Conservation (phyloP, 2,329 filamentous ascomycete species). For the Hymenoscyphus repandus region DNA sequence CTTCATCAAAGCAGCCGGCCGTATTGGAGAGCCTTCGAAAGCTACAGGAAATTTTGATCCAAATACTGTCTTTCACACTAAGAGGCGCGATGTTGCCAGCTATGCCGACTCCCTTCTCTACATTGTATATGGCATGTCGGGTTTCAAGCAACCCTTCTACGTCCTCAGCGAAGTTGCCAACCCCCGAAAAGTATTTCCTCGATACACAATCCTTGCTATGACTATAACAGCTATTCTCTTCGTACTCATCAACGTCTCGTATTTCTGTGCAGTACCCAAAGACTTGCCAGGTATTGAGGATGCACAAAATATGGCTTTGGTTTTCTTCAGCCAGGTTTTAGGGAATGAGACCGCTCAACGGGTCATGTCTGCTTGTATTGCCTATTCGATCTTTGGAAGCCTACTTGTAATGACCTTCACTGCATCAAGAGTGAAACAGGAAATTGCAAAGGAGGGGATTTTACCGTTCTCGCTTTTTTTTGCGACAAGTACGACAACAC, state of each 20-base stretch:
- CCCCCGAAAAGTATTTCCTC: conserved; percentile 35
- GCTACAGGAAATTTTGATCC: neutral
- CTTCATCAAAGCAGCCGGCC: neutral
- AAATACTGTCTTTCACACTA: neutral
- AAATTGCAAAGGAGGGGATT: conserved; percentile 53
- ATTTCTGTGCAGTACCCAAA: conserved; percentile 38
- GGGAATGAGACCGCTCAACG: conserved; percentile 9
- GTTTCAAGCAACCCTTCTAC: conserved; percentile 39
- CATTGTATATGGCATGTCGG: conserved; percentile 38
- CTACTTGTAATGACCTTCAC: conserved; percentile 53
- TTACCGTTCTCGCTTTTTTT: no score
- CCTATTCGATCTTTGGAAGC: conserved; percentile 50
- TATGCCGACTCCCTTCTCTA: conserved; percentile 38
- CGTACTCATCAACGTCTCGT: conserved; percentile 37
- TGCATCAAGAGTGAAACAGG: conserved; percentile 49
- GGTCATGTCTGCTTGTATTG: conserved; percentile 41
- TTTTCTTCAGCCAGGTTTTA: conserved; percentile 21
- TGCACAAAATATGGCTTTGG: neutral
- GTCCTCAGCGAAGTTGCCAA: conserved; percentile 36
- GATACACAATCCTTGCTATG: conserved; percentile 33
- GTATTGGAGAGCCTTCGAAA: neutral
- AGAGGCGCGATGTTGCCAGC: neutral
- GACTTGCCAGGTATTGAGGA: neutral
- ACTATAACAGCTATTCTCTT: conserved; percentile 32
- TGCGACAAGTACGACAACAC: no score